Evolutionary conservation across 352 stramenopile genomes (phyloP).

Genomic region (Saprolegnia diclina): DNA sequence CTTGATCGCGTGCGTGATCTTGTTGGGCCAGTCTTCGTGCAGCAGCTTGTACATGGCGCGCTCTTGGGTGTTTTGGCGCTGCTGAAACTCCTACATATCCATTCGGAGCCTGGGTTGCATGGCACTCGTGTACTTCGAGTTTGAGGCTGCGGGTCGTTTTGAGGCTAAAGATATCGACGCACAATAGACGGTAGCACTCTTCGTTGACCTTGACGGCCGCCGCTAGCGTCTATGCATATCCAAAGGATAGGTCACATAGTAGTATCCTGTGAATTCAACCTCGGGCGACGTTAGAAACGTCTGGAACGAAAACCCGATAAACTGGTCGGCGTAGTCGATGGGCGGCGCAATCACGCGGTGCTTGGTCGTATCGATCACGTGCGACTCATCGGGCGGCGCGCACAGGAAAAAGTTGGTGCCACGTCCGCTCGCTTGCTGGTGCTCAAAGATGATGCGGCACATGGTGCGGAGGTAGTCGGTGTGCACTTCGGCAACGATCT

Average conservation of each 20-base stretch:
- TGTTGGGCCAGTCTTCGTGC: slow-evolving; percentile 71
- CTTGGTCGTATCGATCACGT: slow-evolving; percentile 66
- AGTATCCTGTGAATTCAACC: too few relatives aligned
- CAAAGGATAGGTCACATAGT: background rate
- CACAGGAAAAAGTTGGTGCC: slow-evolving; percentile 65
- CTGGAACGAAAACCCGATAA: slow-evolving; percentile 83
- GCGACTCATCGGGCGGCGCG: slow-evolving; percentile 51
- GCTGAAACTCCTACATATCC: slow-evolving; percentile 55
- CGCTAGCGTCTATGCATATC: slow-evolving; percentile 32
- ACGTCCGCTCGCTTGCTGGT: slow-evolving; percentile 53
- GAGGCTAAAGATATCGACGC: slow-evolving; percentile 75
- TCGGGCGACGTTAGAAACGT: slow-evolving; percentile 78
- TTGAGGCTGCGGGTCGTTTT: slow-evolving; percentile 70
- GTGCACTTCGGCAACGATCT: background rate
- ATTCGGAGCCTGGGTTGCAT: background rate
- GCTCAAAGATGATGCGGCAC: slow-evolving; percentile 51
- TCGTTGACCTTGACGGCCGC: slow-evolving; percentile 81
- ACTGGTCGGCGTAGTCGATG: slow-evolving; percentile 81
- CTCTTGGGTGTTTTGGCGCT: slow-evolving; percentile 69
- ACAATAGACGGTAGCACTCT: slow-evolving; percentile 73
- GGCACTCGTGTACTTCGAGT: slow-evolving; percentile 39
- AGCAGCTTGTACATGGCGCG: slow-evolving; percentile 57
- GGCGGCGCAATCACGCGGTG: slow-evolving; percentile 34
- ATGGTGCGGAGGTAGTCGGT: slow-evolving; percentile 24
- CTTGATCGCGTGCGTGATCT: slow-evolving; percentile 54